Base-by-base conservation (phyloP, 2,329 filamentous ascomycete species). In the Verruconis gallopava region DNA sequence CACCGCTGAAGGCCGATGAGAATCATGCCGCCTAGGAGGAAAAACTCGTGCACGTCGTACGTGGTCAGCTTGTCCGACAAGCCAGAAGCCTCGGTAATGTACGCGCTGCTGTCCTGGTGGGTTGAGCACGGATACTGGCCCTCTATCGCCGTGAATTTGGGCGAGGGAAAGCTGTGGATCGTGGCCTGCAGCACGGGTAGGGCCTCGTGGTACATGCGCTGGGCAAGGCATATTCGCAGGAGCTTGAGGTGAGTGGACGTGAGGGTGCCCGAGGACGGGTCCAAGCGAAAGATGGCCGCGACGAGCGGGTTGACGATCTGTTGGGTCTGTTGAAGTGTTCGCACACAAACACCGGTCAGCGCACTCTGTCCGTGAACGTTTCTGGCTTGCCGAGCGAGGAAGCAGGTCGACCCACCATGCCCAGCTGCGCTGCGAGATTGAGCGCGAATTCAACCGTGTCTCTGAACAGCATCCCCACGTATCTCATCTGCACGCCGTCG, bases 181-280 rank as follows among this genome's bases (percentile, higher is more conserved):
- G 73, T 67, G 46, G 73, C 75, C 50, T 81, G 71, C 20, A 86
- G 63, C 6, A 85, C 66, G 3, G 69, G 69, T 4, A 81, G 61
- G 2, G 72, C 75, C 18, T 69, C 66, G 12, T 67, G 64, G 44
- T 75, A 71, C 30, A 61, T 61, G 49, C 72, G 61, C 21, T 69
- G 67, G 40, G 71, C 64, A 38, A 72, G 51, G 35, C 80, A 79
- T 9, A 78, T 55, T 33, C 67, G 72, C 21, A 71, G 66, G 21
- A 84, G 64, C 12, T 61, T 53, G 28, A 79, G 56, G 50, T 85
- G 80, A 20, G 67, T 67, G 3, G 71, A 71, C 3, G 80, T 85
- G 50, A 85, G 75, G 40, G 80, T 72, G 38, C 72, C 72, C 20
- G 72, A 75, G 11, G 70, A 69, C 2, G 80, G 77, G 49, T 88